These are phyloP conservation scores for Tilletia horrida DNA, from an alignment of 1,284 basidiomycete species.

Conservation along the genomic window DNA sequence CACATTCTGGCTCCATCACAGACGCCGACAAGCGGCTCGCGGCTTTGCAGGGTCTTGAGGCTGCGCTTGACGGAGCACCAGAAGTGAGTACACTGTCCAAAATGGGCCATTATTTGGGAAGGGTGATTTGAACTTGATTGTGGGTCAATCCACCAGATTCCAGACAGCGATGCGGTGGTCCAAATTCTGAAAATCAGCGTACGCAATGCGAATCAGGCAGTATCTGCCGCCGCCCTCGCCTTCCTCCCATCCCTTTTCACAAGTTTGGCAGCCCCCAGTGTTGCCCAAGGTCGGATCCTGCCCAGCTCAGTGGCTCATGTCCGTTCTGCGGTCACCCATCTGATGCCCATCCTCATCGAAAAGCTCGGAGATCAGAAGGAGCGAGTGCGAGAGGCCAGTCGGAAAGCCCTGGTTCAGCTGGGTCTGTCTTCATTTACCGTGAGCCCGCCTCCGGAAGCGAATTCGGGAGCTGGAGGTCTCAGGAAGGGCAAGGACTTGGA, in stretches of 20 bases:
- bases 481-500: conserved; percentile 71
- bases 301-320: conserved; percentile 62
- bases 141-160: conserved; percentile 22
- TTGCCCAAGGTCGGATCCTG: conserved; percentile 56
- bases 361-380: conserved; percentile 75
- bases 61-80: conserved; percentile 1
- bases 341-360: conserved; percentile 72
- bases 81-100: not conserved
- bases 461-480: conserved; percentile 56
- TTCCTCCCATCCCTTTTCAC: conserved; percentile 44
- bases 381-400: conserved; percentile 69
- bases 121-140: not conserved
- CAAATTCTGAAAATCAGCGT: conserved; percentile 67
- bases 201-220: conserved; percentile 73
- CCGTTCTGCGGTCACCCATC: conserved; percentile 65
- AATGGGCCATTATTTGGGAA: no score
- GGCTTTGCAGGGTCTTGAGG: not conserved
- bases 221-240: conserved; percentile 56
- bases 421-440: conserved; percentile 69
- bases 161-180: conserved; percentile 38
- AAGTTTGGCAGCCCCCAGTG: conserved; percentile 24
- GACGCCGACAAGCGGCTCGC: conserved; percentile 16
- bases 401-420: conserved; percentile 69
- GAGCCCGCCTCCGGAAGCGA: conserved; percentile 45
- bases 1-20: not conserved